Percentiles rank a stretch among this genome's conserved stretches.
These are phyloP conservation scores for Haplographium delicatum DNA, from an alignment of 495 filamentous ascomycete genomes.

Conservation along the genomic window DNA sequence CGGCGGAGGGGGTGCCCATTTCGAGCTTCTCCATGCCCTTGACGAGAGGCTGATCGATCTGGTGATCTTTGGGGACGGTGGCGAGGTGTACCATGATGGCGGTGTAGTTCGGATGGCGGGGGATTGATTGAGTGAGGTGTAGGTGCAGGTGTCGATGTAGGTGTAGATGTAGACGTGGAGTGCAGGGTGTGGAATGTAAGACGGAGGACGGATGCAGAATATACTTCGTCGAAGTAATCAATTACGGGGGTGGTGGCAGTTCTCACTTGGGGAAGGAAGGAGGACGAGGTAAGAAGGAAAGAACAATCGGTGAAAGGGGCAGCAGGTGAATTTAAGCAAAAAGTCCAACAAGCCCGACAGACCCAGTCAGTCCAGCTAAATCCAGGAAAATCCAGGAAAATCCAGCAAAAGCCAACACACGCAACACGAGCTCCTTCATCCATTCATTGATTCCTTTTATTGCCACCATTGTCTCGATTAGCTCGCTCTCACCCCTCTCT, in stretches of 20 bases:
- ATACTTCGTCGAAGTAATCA: too few species aligned
- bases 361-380: too few species aligned
- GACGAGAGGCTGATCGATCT: constrained; percentile 33
- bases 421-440: too few species aligned
- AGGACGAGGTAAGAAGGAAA: constrained; percentile 1
- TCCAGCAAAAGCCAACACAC: too few species aligned
- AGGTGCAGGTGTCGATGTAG: constrained; percentile 3
- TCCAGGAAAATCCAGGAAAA: too few species aligned
- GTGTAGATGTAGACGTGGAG: background rate
- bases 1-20: constrained; percentile 31
- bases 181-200: background rate
- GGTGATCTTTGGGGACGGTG: constrained; percentile 46
- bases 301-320: background rate
- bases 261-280: background rate
- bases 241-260: too few species aligned
- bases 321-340: too few species aligned
- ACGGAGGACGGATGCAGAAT: background rate
- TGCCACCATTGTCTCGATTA: too few species aligned
- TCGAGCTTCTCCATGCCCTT: constrained; percentile 42
- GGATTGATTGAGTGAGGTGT: background rate
- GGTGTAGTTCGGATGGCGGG: constrained; percentile 6
- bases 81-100: constrained; percentile 65
- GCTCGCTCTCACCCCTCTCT: too few species aligned
- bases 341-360: too few species aligned
- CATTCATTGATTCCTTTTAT: too few species aligned